phyloP scores from a whole-genome alignment of 805 yeast genomes.

The Nakazawaea wickerhamii region DNA sequence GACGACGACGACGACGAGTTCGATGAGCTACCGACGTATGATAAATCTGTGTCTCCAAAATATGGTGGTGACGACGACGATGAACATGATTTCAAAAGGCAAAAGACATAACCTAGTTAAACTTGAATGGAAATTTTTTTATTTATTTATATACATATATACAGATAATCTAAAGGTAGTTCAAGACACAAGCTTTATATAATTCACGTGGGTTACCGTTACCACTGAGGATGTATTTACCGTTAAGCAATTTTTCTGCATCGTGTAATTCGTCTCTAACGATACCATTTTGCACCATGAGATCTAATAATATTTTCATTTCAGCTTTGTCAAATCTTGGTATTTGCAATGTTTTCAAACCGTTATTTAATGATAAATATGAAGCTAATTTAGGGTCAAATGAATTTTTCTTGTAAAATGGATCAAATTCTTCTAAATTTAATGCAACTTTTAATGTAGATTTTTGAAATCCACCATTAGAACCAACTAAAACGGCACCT shows the following conservation, averaged over 20 bases:
- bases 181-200: conserved; percentile 33
- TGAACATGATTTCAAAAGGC: conserved; percentile 14
- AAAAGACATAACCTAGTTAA: neutral
- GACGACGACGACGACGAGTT: conserved; percentile 31
- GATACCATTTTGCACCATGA: conserved; percentile 34
- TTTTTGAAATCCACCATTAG: conserved; percentile 48
- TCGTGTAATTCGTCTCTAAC: conserved; percentile 31
- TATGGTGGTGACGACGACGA: conserved; percentile 18
- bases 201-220: conserved; percentile 61
- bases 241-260: conserved; percentile 29
- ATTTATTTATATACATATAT: neutral
- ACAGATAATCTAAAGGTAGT: conserved; percentile 16
- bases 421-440: conserved; percentile 45
- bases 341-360: conserved; percentile 30
- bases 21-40: conserved; percentile 28
- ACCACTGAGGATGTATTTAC: conserved; percentile 50
- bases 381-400: conserved; percentile 54
- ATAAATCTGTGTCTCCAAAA: conserved; percentile 21
- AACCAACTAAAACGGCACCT: conserved; percentile 65
- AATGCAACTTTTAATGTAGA: conserved; percentile 58
- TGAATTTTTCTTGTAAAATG: conserved; percentile 43
- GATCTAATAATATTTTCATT: conserved; percentile 35
- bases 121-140: neutral
- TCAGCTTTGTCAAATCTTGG: conserved; percentile 41
- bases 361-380: conserved; percentile 30